Conservation (phyloP, 2,329 filamentous ascomycete species). For the Aspergillus sp. region DNA sequence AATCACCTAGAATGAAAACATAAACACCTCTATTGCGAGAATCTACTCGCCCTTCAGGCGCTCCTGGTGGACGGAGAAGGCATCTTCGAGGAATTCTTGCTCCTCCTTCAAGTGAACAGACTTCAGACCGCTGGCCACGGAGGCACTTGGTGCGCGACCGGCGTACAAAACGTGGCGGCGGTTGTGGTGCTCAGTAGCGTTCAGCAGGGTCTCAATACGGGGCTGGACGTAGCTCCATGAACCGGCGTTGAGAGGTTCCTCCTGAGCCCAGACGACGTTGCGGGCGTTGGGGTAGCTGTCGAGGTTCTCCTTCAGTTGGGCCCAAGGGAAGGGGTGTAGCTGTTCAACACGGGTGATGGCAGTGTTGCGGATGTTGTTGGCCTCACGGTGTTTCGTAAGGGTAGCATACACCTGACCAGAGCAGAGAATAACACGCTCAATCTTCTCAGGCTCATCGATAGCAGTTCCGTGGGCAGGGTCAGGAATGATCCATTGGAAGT, state of each 20-base stretch:
- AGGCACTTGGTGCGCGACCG: constrained; percentile 87
- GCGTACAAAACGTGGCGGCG: constrained; percentile 96
- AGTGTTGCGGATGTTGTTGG: constrained; percentile 83
- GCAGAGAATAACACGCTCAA: constrained; percentile 93
- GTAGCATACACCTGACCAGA: constrained; percentile 91
- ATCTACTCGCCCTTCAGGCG: constrained; percentile 65
- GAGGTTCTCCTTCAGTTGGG: constrained; percentile 92
- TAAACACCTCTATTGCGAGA: constrained; percentile 15
- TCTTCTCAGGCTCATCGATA: constrained; percentile 78
- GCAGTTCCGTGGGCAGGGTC: constrained; percentile 78
- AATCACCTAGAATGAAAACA: constrained; percentile 24
- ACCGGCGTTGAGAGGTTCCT: constrained; percentile 96
- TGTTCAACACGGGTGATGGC: constrained; percentile 96
- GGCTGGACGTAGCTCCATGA: constrained; percentile 98
- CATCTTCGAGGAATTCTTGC: constrained; percentile 71
- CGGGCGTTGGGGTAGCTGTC: constrained; percentile 97
- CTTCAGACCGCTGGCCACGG: constrained; percentile 92
- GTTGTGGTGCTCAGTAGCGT: constrained; percentile 88
- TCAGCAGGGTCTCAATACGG: constrained; percentile 92
- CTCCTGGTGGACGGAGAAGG: constrained; percentile 63
- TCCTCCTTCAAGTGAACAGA: constrained; percentile 87
- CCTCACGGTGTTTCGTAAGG: constrained; percentile 84
- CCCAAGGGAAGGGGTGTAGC: constrained; percentile 98
- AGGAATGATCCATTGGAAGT: constrained; percentile 95
- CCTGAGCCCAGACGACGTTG: constrained; percentile 95